Evolutionary conservation across 2,329 filamentous ascomycete species (phyloP).

Genomic region (Botryotinia globosa): DNA sequence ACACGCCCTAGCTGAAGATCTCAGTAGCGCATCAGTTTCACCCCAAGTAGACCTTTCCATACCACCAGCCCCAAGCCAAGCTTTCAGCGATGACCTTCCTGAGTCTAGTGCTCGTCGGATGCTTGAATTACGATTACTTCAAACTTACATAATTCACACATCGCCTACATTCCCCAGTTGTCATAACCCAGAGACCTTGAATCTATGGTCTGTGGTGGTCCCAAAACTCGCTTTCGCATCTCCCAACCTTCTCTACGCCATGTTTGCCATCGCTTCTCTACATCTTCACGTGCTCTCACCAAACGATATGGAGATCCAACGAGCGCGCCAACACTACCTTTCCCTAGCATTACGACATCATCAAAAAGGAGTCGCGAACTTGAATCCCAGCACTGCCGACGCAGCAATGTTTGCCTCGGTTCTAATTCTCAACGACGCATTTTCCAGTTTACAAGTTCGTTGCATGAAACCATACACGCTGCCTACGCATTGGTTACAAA

Average conservation of each 20-base stretch:
- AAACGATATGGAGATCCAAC: conserved; percentile 20
- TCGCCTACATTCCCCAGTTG: conserved; percentile 17
- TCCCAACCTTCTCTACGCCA: conserved; percentile 23
- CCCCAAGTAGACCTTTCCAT: conserved; percentile 4
- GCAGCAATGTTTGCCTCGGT: conserved; percentile 23
- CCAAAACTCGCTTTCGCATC: conserved; percentile 24
- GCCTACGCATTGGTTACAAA: conserved; percentile 23
- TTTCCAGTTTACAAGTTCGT: conserved; percentile 25
- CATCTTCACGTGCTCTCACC: conserved; percentile 23
- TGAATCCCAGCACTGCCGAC: conserved; percentile 23
- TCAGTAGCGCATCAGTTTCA: conserved; percentile 13
- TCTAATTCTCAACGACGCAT: conserved; percentile 24
- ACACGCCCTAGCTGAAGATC: conserved; percentile 6
- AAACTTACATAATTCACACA: conserved; percentile 23
- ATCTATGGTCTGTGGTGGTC: conserved; percentile 23
- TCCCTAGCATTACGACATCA: conserved; percentile 24
- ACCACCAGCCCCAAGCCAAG: conserved; percentile 3
- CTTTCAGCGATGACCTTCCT: conserved; percentile 18
- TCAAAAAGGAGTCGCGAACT: conserved; percentile 19
- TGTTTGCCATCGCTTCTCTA: conserved; percentile 25
- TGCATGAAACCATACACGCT: conserved; percentile 24
- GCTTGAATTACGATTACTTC: conserved; percentile 26
- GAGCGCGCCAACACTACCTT: conserved; percentile 24
- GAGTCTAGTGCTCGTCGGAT: conserved; percentile 23
- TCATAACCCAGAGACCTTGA: conserved; percentile 15